Conservation (phyloP, 139 green algal genomes). For the Microglena sp. region DNA sequence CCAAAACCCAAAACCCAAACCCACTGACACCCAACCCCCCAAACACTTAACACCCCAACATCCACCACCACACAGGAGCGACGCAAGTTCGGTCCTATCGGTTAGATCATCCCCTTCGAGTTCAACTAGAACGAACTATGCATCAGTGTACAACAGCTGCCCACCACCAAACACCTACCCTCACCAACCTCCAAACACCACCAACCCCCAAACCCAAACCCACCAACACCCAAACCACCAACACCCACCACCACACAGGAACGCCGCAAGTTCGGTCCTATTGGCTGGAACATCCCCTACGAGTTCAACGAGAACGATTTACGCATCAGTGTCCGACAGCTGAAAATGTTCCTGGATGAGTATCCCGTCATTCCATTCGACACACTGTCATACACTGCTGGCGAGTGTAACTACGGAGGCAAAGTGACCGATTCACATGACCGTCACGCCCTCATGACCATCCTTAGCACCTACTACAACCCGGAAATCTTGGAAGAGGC, state of each 20-base stretch:
- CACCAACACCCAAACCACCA: neutral
- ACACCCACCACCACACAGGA: conserved; percentile 25
- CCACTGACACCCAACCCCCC: too few species aligned
- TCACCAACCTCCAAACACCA: too few species aligned
- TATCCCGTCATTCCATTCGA: conserved; percentile 62
- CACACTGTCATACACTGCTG: conserved; percentile 53
- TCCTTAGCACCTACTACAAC: conserved; percentile 60
- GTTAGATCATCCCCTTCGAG: conserved; percentile 75
- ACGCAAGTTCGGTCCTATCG: conserved; percentile 67
- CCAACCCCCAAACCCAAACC: too few species aligned
- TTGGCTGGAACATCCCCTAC: conserved; percentile 79
- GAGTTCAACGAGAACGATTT: conserved; percentile 76
- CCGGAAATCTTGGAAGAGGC: conserved; percentile 20
- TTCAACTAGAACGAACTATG: conserved; percentile 73
- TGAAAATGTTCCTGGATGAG: conserved; percentile 75
- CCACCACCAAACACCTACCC: too few species aligned
- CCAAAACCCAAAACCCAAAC: too few species aligned
- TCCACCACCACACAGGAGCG: conserved; percentile 35
- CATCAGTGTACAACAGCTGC: too few species aligned
- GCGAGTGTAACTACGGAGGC: conserved; percentile 71
- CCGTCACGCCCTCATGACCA: conserved; percentile 60
- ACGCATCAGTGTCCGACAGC: conserved; percentile 61
- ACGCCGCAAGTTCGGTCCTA: conserved; percentile 64
- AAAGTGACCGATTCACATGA: conserved; percentile 71
- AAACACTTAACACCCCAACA: neutral